Evolutionary conservation across 2,329 filamentous ascomycete species (phyloP).

Genomic region (Chaetomium strumarium): DNA sequence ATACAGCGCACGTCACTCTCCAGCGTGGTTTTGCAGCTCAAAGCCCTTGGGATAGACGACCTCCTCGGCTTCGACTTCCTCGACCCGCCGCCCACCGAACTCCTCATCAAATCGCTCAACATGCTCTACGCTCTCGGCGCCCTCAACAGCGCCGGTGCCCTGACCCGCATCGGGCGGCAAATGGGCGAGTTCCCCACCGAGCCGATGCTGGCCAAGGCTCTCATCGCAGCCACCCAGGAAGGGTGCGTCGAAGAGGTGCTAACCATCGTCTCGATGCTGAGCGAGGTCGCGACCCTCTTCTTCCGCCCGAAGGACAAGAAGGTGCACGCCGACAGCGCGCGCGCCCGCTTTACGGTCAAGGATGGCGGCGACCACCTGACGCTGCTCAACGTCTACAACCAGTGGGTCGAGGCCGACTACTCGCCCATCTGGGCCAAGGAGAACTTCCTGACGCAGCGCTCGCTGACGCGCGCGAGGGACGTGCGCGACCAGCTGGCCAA

Average conservation of each 20-base stretch:
- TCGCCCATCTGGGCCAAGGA: conserved; percentile 81
- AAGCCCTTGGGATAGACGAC: conserved; percentile 86
- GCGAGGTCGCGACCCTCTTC: conserved; percentile 83
- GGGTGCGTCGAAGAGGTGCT: conserved; percentile 92
- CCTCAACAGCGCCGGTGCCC: conserved; percentile 77
- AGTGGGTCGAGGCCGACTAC: conserved; percentile 92
- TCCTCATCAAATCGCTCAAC: conserved; percentile 82
- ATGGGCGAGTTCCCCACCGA: conserved; percentile 96
- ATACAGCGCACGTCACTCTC: conserved; percentile 89
- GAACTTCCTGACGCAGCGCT: conserved; percentile 89
- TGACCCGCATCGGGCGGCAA: conserved; percentile 86
- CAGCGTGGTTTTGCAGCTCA: conserved; percentile 75
- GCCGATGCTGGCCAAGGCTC: conserved; percentile 82
- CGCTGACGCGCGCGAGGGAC: conserved; percentile 81
- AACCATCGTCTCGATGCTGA: conserved; percentile 89
- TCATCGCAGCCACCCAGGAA: conserved; percentile 81
- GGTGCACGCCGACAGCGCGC: conserved; percentile 86
- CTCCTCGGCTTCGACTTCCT: conserved; percentile 93
- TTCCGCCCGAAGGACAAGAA: conserved; percentile 97
- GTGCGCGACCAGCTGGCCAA: conserved; percentile 89
- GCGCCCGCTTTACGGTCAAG: conserved; percentile 80
- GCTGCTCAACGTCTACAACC: conserved; percentile 87
- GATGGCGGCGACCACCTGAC: conserved; percentile 88
- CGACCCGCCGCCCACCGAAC: conserved; percentile 85
- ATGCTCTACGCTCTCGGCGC: conserved; percentile 87